phyloP scores from a whole-genome alignment of 2,329 filamentous ascomycete genomes.

The Scedosporium aurantiacum region DNA sequence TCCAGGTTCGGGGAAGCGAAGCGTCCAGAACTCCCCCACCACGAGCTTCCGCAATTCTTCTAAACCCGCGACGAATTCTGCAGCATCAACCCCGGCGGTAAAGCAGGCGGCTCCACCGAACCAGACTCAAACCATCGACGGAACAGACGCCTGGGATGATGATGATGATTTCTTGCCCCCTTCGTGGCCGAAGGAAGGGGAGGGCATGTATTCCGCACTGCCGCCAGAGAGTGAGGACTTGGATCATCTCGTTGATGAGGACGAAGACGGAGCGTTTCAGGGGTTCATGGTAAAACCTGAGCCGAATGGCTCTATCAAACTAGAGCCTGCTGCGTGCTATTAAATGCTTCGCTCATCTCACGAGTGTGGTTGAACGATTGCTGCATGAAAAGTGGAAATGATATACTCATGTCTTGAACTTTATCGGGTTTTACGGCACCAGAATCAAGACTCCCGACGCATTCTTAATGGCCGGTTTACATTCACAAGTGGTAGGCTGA shows the following conservation, averaged over 20 bases:
- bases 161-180: conserved; percentile 23
- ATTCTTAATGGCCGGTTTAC: too few relatives aligned
- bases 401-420: not conserved
- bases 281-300: conserved; percentile 28
- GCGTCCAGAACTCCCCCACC: not conserved
- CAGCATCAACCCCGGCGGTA: conserved; percentile 3
- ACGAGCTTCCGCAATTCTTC: too few relatives aligned
- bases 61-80: not conserved
- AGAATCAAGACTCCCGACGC: too few relatives aligned
- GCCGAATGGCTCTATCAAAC: not conserved
- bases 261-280: conserved; percentile 32
- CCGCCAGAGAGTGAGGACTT: conserved; percentile 25
- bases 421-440: not conserved
- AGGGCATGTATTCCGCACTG: conserved; percentile 28
- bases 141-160: conserved; percentile 18
- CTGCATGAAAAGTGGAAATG: not conserved
- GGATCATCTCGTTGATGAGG: conserved; percentile 24
- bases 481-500: too few relatives aligned
- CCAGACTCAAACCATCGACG: conserved; percentile 9
- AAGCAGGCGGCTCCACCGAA: conserved; percentile 10
- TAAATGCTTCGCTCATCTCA: not conserved
- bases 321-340: conserved; percentile 1
- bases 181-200: conserved; percentile 27
- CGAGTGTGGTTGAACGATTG: not conserved
- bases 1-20: not conserved